Evolutionary conservation across 2,329 filamentous ascomycete genomes (phyloP).

Genomic region (Pestalotiopsis fici): DNA sequence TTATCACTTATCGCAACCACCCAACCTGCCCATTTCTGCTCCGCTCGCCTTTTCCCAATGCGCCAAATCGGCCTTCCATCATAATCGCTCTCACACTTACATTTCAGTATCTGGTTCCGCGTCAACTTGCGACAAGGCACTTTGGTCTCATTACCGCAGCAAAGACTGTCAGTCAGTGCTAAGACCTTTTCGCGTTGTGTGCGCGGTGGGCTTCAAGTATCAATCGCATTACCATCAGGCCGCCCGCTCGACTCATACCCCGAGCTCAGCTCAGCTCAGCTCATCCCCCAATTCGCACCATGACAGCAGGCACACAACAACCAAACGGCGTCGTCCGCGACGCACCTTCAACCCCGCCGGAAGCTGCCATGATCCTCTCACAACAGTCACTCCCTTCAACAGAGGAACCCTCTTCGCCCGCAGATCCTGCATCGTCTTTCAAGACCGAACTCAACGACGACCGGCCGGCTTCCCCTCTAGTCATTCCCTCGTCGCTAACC

Average conservation of each 20-base stretch:
- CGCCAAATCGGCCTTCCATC: not conserved
- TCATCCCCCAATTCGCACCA: not conserved
- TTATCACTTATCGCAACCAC: not conserved
- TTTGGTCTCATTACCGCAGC: too few species aligned
- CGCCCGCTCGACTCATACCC: not conserved
- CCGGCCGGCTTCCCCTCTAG: conserved; percentile 35
- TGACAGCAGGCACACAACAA: conserved; percentile 7
- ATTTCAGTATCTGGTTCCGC: not conserved
- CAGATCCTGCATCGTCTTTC: conserved; percentile 50
- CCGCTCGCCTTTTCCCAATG: not conserved
- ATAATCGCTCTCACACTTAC: not conserved
- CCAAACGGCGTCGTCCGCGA: conserved; percentile 20
- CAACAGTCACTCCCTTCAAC: conserved; percentile 60
- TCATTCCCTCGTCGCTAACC: conserved; percentile 60
- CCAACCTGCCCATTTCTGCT: not conserved
- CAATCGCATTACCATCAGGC: not conserved
- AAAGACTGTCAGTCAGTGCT: not conserved
- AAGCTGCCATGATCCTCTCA: conserved; percentile 36
- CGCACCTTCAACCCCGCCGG: conserved; percentile 31
- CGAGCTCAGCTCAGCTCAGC: not conserved
- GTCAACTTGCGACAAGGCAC: not conserved
- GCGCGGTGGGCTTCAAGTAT: not conserved
- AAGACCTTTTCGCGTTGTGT: not conserved
- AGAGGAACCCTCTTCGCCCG: conserved; percentile 55
- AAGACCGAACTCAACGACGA: conserved; percentile 53